These are phyloP conservation scores for Trypanosoma avium DNA, from an alignment of 208 protist species.

Conservation along the genomic window DNA sequence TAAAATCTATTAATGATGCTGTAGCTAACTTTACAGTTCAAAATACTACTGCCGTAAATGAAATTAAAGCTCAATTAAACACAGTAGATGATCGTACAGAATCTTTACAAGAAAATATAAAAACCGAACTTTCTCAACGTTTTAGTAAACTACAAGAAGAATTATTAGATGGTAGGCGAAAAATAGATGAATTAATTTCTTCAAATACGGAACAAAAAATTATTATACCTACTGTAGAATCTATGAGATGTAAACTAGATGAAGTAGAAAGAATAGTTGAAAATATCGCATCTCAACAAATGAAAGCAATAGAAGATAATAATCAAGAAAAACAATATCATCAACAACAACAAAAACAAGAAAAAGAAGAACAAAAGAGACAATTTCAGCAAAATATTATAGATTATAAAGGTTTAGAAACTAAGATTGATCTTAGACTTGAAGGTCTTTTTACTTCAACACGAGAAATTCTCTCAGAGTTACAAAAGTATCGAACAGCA, in stretches of 20 bases:
- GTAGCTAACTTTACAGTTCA: conserved; percentile 8
- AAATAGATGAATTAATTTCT: conserved; percentile 20
- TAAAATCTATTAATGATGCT: conserved; percentile 9
- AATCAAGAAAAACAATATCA: not conserved
- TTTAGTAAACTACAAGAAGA: conserved; percentile 14
- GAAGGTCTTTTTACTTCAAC: conserved; percentile 12
- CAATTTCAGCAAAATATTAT: not conserved
- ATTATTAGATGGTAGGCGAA: conserved; percentile 7
- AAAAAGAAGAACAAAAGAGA: not conserved
- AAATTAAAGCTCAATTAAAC: conserved; percentile 11
- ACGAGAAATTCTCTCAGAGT: conserved; percentile 16
- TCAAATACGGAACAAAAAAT: conserved; percentile 13
- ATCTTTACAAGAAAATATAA: not conserved
- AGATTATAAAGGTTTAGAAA: not conserved
- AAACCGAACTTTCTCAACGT: conserved; percentile 4
- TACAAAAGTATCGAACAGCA: conserved; percentile 11
- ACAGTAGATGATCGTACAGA: conserved; percentile 5
- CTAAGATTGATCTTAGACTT: conserved; percentile 4
- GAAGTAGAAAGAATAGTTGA: conserved; percentile 13
- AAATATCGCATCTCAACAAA: conserved; percentile 1
- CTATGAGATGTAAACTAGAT: conserved; percentile 25
- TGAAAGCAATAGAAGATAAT: too few species aligned
- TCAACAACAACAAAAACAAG: not conserved
- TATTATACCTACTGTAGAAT: conserved; percentile 5
- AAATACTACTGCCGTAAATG: not conserved